A percentile compares a stretch with the other conserved stretches of the same genome.
phyloP scores from a whole-genome alignment of 2,329 filamentous ascomycete genomes.

The Talaromyces sp. region DNA sequence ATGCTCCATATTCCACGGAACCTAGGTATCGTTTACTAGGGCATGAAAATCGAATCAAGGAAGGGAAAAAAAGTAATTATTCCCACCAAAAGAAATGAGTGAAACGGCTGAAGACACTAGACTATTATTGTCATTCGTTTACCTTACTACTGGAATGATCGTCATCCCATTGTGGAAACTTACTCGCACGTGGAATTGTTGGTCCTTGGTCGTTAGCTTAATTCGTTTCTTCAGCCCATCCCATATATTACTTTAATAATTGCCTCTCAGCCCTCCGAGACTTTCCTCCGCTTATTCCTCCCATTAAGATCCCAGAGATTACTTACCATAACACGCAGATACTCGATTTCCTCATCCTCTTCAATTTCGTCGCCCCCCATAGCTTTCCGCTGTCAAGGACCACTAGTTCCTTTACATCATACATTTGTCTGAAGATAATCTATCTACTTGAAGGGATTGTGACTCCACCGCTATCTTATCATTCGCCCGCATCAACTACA shows the following conservation, averaged over 20 bases:
- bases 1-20: neutral
- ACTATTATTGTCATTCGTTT: neutral
- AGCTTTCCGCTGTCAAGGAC: neutral
- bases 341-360: neutral
- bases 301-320: neutral
- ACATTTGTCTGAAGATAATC: neutral
- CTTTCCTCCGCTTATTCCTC: constrained; percentile 1
- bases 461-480: constrained; percentile 1
- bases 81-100: neutral
- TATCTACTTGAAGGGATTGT: neutral
- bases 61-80: constrained; percentile 3
- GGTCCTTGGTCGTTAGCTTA: constrained; percentile 4
- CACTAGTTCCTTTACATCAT: neutral
- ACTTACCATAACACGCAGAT: neutral
- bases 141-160: constrained; percentile 10
- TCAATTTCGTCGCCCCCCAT: neutral
- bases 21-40: neutral
- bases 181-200: constrained; percentile 4
- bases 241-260: neutral
- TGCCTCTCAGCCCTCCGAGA: neutral
- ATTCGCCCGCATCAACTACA: neutral
- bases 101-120: neutral
- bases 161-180: neutral
- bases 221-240: constrained; percentile 10
- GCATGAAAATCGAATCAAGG: neutral